phyloP scores from a whole-genome alignment of 805 yeast species.

The Candida rishiriensis region DNA sequence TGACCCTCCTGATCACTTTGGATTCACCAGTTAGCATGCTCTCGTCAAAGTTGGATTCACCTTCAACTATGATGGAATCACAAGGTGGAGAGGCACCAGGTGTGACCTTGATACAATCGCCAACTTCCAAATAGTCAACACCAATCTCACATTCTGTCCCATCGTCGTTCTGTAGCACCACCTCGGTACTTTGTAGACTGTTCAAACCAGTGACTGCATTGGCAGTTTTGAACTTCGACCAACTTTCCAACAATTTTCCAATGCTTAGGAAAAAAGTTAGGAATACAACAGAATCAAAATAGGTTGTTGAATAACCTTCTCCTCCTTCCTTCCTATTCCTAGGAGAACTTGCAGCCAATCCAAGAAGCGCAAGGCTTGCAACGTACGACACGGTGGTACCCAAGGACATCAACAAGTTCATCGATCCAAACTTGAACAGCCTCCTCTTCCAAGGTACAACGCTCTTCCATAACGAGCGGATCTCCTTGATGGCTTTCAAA shows the following conservation, averaged over 20 bases:
- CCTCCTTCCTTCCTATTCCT: constrained; percentile 6
- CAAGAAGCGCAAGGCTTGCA: constrained; percentile 57
- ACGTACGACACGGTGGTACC: constrained; percentile 73
- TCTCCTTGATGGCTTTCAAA: constrained; percentile 56
- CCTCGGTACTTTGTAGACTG: constrained; percentile 45
- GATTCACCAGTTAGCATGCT: constrained; percentile 63
- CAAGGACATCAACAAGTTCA: constrained; percentile 67
- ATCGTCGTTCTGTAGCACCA: constrained; percentile 36
- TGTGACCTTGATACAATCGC: constrained; percentile 43
- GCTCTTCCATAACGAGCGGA: constrained; percentile 51
- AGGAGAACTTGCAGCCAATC: constrained; percentile 35
- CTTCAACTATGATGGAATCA: constrained; percentile 48
- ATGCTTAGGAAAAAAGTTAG: constrained; percentile 65
- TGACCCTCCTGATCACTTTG: constrained; percentile 48
- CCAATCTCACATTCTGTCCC: constrained; percentile 24
- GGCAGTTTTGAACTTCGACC: constrained; percentile 64
- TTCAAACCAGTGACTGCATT: constrained; percentile 55
- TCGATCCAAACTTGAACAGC: constrained; percentile 67
- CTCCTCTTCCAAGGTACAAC: constrained; percentile 53
- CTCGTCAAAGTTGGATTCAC: constrained; percentile 50
- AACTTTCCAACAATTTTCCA: constrained; percentile 65
- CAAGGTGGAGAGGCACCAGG: constrained; percentile 60
- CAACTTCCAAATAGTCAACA: constrained; percentile 45
- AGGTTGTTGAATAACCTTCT: constrained; percentile 54
- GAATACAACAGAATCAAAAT: constrained; percentile 77